phyloP scores from a whole-genome alignment of 2,329 filamentous ascomycete genomes.

The Xylogone sp. region DNA sequence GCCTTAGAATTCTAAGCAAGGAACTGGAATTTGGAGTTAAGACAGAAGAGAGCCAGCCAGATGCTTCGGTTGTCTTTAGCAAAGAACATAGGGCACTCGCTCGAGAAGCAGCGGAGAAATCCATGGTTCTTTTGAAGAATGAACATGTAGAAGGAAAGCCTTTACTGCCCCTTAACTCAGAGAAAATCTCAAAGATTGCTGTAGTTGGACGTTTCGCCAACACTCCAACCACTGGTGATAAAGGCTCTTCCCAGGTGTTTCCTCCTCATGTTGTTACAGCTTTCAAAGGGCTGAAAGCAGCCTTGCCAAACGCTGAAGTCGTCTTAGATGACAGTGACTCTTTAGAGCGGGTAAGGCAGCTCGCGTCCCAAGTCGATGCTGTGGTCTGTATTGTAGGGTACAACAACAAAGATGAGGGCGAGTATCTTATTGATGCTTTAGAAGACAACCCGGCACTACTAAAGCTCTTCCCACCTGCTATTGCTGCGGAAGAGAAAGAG shows the following conservation, averaged over 20 bases:
- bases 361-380: constrained; percentile 4
- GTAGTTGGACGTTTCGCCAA: constrained; percentile 7
- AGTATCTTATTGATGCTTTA: constrained; percentile 7
- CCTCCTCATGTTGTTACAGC: constrained; percentile 7
- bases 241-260: constrained; percentile 8
- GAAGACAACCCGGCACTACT: constrained; percentile 1
- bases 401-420: constrained; percentile 7
- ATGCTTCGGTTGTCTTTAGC: constrained; percentile 1
- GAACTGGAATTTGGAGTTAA: constrained; percentile 1
- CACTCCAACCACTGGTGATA: constrained; percentile 7
- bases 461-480: constrained; percentile 6
- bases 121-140: constrained; percentile 6
- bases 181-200: constrained; percentile 5
- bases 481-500: constrained; percentile 3
- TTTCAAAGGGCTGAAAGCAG: constrained; percentile 6
- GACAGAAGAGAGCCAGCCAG: not conserved
- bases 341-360: constrained; percentile 1
- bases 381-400: constrained; percentile 9
- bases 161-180: constrained; percentile 4
- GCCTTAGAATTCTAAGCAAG: constrained; percentile 4
- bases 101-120: constrained; percentile 1
- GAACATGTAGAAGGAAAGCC: constrained; percentile 1
- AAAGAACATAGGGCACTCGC: constrained; percentile 3
- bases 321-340: constrained; percentile 5
- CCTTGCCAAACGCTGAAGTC: constrained; percentile 3